Conservation (phyloP, 2,329 filamentous ascomycete genomes). For the Ophiostoma sp. region DNA sequence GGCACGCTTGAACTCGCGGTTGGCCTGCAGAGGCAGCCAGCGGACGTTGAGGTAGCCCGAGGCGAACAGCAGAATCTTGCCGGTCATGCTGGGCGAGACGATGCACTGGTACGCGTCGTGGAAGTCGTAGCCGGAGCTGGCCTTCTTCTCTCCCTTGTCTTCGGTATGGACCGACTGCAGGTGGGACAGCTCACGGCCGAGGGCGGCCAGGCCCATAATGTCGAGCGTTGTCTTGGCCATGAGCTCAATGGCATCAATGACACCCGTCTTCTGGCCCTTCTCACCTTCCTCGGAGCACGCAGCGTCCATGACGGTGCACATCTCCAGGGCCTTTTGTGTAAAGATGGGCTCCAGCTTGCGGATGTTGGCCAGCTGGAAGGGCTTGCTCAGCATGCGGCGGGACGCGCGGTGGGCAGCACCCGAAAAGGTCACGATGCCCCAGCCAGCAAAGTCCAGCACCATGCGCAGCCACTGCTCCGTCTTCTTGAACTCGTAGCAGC, state of each 20-base stretch:
- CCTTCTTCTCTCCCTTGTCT: background rate
- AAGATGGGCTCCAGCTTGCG: conserved; percentile 44
- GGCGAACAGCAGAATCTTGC: conserved; percentile 28
- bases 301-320: conserved; percentile 37
- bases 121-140: conserved; percentile 29
- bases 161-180: conserved; percentile 27
- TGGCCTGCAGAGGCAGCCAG: conserved; percentile 38
- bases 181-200: conserved; percentile 40
- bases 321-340: conserved; percentile 36
- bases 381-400: conserved; percentile 30
- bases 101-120: conserved; percentile 36
- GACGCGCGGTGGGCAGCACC: conserved; percentile 20
- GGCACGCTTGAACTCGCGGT: conserved; percentile 35
- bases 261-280: background rate
- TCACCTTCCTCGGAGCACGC: conserved; percentile 27
- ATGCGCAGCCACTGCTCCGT: conserved; percentile 36
- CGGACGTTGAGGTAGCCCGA: conserved; percentile 31
- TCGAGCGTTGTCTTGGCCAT: conserved; percentile 40
- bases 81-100: conserved; percentile 38
- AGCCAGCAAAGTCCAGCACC: conserved; percentile 31
- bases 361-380: conserved; percentile 41
- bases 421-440: conserved; percentile 25
- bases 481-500: conserved; percentile 40
- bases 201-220: conserved; percentile 38
- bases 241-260: conserved; percentile 27